Percentiles rank a stretch among this genome's conserved stretches.
These are phyloP conservation scores for Ceratobasidium sp. DNA, from an alignment of 1,284 basidiomycete species.

Conservation along the genomic window DNA sequence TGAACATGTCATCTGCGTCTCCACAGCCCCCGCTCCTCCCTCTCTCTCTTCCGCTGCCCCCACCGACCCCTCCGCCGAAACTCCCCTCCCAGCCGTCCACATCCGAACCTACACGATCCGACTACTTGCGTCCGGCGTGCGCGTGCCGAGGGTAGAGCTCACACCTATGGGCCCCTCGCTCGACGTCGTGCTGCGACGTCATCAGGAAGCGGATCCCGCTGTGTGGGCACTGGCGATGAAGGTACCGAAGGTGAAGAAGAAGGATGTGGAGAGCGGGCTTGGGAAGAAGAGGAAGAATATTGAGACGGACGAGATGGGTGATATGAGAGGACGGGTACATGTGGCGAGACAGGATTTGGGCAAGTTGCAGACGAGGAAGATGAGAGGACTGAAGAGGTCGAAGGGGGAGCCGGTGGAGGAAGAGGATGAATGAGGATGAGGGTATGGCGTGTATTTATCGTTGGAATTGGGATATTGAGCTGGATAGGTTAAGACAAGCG, in stretches of 20 bases:
- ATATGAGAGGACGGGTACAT: constrained; percentile 92
- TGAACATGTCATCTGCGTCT: constrained; percentile 92
- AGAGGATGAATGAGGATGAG: constrained; percentile 13
- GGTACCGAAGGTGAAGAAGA: constrained; percentile 88
- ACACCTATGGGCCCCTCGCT: constrained; percentile 92
- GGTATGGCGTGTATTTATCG: neutral
- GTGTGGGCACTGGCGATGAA: constrained; percentile 85
- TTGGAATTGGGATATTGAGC: neutral
- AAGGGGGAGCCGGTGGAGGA: constrained; percentile 56
- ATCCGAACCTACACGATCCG: constrained; percentile 88
- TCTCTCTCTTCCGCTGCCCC: constrained; percentile 64
- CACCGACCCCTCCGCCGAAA: constrained; percentile 60
- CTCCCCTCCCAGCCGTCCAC: constrained; percentile 89
- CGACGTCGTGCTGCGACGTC: constrained; percentile 84
- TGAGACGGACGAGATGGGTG: constrained; percentile 99
- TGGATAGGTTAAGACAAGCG: neutral
- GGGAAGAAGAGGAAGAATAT: constrained; percentile 95
- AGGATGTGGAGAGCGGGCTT: constrained; percentile 86
- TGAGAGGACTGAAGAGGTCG: constrained; percentile 82
- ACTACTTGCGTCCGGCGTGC: constrained; percentile 80
- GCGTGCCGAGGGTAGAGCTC: constrained; percentile 85
- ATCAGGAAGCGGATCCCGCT: constrained; percentile 81
- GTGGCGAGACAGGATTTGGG: constrained; percentile 90
- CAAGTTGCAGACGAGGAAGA: constrained; percentile 90
- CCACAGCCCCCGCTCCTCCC: constrained; percentile 76